Evolutionary conservation across 805 yeast genomes (phyloP).

Genomic region (Candida sonorensis): DNA sequence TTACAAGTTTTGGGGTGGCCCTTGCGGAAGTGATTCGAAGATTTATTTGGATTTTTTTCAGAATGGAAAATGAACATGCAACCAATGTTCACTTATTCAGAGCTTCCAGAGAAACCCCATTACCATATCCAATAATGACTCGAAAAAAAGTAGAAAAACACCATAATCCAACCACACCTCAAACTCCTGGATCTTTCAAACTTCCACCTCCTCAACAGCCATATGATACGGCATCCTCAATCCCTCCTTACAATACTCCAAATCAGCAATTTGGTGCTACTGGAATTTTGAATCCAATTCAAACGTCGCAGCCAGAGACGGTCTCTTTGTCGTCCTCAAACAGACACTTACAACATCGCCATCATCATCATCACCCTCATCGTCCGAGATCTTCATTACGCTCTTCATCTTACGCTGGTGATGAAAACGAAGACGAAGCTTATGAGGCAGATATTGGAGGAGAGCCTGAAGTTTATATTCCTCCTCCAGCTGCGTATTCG

Average conservation of each 20-base stretch:
- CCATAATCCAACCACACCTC: background rate
- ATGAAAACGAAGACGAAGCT: background rate
- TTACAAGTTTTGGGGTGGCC: slow-evolving; percentile 77
- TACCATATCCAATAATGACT: slow-evolving; percentile 60
- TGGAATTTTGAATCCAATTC: background rate
- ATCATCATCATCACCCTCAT: background rate
- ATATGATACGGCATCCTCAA: background rate
- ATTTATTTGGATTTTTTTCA: slow-evolving; percentile 82
- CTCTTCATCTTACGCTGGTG: background rate
- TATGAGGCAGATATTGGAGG: background rate
- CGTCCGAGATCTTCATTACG: background rate
- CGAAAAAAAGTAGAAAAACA: slow-evolving; percentile 3
- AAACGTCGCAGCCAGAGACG: background rate
- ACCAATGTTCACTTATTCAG: slow-evolving; percentile 80
- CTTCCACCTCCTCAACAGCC: slow-evolving; percentile 3
- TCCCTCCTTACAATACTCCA: background rate
- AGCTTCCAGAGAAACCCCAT: slow-evolving; percentile 80
- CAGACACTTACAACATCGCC: too few relatives aligned
- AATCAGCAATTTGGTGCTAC: too few relatives aligned
- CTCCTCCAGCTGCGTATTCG: background rate
- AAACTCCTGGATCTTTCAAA: slow-evolving; percentile 1
- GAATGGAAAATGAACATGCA: slow-evolving; percentile 95
- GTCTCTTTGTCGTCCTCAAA: too few relatives aligned
- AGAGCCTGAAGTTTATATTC: background rate
- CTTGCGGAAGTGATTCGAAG: slow-evolving; percentile 77